Conservation (phyloP, 2,329 filamentous ascomycete species). For the Penicillium expansum region DNA sequence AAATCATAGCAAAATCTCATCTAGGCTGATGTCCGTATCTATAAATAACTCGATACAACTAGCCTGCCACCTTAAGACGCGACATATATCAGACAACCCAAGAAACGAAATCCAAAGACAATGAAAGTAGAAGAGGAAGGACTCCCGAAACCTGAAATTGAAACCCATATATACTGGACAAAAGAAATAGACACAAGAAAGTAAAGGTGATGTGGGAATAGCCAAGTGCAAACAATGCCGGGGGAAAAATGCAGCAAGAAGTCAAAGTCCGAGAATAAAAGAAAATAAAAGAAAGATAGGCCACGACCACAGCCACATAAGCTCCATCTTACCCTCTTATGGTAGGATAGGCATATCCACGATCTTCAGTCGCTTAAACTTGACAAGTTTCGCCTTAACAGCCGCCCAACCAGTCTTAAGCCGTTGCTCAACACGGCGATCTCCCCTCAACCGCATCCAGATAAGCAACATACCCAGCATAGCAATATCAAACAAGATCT, state of each 20-base stretch:
- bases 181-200: slow-evolving; percentile 17
- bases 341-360: slow-evolving; percentile 27
- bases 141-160: slow-evolving; percentile 17
- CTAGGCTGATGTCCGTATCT: not conserved
- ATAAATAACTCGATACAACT: not conserved
- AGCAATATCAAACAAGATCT: slow-evolving; percentile 69
- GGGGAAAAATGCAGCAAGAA: slow-evolving; percentile 1
- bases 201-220: not conserved
- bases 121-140: slow-evolving; percentile 10
- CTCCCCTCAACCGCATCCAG: slow-evolving; percentile 43
- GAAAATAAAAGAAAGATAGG: not conserved
- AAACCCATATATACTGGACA: slow-evolving; percentile 29
- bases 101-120: not conserved
- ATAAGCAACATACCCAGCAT: slow-evolving; percentile 43
- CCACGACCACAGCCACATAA: not conserved
- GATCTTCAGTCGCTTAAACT: slow-evolving; percentile 26
- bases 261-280: not conserved
- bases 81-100: not conserved
- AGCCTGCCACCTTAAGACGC: not conserved
- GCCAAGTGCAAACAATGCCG: not conserved
- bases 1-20: not conserved
- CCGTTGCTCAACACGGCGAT: slow-evolving; percentile 42
- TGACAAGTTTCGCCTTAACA: slow-evolving; percentile 34
- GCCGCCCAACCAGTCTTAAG: slow-evolving; percentile 35
- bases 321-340: slow-evolving; percentile 10